Conservation (phyloP, 2,329 filamentous ascomycete species). For the Lachnellula cervina region DNA sequence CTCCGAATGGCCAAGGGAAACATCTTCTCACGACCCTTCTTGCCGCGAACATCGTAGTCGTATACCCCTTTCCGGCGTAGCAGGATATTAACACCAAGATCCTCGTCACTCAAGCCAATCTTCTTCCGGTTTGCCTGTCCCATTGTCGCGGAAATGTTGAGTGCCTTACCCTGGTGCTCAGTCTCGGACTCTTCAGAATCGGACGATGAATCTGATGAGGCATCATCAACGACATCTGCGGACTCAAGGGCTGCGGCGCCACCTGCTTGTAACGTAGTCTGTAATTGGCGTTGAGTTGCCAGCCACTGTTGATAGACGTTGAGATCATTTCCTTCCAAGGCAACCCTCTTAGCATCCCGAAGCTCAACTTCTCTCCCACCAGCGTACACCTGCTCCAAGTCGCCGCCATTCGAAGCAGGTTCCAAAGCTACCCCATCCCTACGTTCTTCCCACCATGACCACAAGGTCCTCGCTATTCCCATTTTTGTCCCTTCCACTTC, state of each 20-base stretch:
- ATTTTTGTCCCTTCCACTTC: slow-evolving; percentile 19
- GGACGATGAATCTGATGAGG: slow-evolving; percentile 79
- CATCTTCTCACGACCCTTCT: slow-evolving; percentile 86
- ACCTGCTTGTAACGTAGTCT: slow-evolving; percentile 70
- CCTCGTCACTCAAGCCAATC: slow-evolving; percentile 79
- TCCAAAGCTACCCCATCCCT: slow-evolving; percentile 59
- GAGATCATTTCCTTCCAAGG: slow-evolving; percentile 71
- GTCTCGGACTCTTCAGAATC: slow-evolving; percentile 84
- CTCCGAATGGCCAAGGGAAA: slow-evolving; percentile 82
- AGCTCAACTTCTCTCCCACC: slow-evolving; percentile 59
- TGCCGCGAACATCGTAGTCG: slow-evolving; percentile 87
- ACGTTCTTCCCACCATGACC: slow-evolving; percentile 71
- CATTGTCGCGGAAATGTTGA: slow-evolving; percentile 83
- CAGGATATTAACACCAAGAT: slow-evolving; percentile 86
- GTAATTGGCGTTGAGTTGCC: slow-evolving; percentile 79
- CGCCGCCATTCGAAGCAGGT: slow-evolving; percentile 47
- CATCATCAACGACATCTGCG: slow-evolving; percentile 74
- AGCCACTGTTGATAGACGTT: slow-evolving; percentile 86
- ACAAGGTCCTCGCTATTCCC: slow-evolving; percentile 66
- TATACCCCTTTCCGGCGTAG: slow-evolving; percentile 85
- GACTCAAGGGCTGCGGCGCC: slow-evolving; percentile 65
- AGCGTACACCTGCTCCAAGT: slow-evolving; percentile 62
- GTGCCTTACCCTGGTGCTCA: slow-evolving; percentile 83
- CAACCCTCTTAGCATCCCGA: slow-evolving; percentile 54
- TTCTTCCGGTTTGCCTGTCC: slow-evolving; percentile 82